Base-by-base conservation (phyloP, 2,329 filamentous ascomycete genomes). In the Cladophialophora carrionii region DNA sequence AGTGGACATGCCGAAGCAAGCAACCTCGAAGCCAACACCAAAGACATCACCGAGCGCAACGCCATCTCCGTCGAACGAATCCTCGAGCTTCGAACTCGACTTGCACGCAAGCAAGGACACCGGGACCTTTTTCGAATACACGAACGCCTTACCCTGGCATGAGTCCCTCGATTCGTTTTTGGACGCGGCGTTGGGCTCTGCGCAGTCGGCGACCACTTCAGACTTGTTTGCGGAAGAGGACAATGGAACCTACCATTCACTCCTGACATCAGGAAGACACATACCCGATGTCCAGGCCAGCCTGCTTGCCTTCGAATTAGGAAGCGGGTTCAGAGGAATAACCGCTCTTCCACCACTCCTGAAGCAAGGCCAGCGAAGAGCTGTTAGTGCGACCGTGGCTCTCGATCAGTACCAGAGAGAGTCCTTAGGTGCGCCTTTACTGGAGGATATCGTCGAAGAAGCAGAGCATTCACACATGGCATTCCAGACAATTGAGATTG, bases 371-470 rank as follows among this genome's bases (percentile, higher is more conserved):
- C 52, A 54, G 29, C 24, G 52, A n/a, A 54, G 52, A 34, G 52
- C 52, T 4, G 29, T 54, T 14, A 10, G 52, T 32, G 52, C 29
- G 29, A 54, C 52, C 17, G 52, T 54, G 31, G 52, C 52, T 3
- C 52, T 54, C 52, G 52, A 54, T 29, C 52, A 54, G n/a, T 54
- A 31, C 29, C 52, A 54, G n/a, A 34, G 52, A 22, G 52, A 20
- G 29, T 34, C 52, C n/a, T 10, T 29, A n/a, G 52, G 52, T 32
- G 52, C 52, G 9, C 52, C 52, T 8, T 31, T 54, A 17, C 29
- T 54, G 2, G 52, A 54, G 17, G 52, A 54, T 4, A 54, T 54
- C n/a, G 52, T 54, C n/a, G 52, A 20, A 22, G 52, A 54, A 54
- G 52, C 29, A 31, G 29, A 22, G 29, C 52, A 54, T 5, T 54